Base-by-base conservation (phyloP, 768 basidiomycete species). In the Kwoniella mangroviensis region DNA sequence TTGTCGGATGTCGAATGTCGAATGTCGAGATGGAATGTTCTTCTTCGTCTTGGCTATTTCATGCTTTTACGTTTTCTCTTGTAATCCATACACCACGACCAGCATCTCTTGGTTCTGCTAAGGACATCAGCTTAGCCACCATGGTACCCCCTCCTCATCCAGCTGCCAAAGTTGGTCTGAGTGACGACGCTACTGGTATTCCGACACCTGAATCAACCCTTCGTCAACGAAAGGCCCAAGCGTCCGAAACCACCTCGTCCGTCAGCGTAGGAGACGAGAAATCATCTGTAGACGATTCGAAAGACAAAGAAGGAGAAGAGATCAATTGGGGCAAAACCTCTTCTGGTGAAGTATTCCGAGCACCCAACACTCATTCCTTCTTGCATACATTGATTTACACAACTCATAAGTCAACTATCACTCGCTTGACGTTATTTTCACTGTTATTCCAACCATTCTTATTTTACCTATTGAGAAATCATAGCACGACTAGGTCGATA, bases 351-450 rank as follows among this genome's bases (percentile, higher is more conserved):
- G 94, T 97, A 7, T 99, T 99, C 81, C 88, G 89, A 69, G 83
- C 95, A 91, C 73, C 81, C 56, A 54, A 74, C 22, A 79, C 77
- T 5, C 70, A 76, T 17, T 78, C 75, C 15, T 79, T 81, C 73
- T 60, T 79, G 49, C 73, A 69, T 57, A 80, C 77, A 9, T 52
- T 76, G 42, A 66, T 73, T 6, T 73, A 70, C 41, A 79, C 76
- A 41, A 57, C 81, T 41, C 73, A 76, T 67, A 73, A 73, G 10
- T 81, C 82, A 26, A 92, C 97, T 76, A 85, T 98, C 43, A 95
- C 98, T 82, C 77, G 94, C 19, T 81, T 95, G 66, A 96, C 93
- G 73, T 85, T 98, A n/a, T 87, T 87, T 2, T 86, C 94, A 3
- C 87, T 98, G 11, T 89, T 87, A 3, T 75, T 89, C 1, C 97